phyloP scores from a whole-genome alignment of 176 grass and related monocot genomes.

The Triticum dicoccoides region DNA sequence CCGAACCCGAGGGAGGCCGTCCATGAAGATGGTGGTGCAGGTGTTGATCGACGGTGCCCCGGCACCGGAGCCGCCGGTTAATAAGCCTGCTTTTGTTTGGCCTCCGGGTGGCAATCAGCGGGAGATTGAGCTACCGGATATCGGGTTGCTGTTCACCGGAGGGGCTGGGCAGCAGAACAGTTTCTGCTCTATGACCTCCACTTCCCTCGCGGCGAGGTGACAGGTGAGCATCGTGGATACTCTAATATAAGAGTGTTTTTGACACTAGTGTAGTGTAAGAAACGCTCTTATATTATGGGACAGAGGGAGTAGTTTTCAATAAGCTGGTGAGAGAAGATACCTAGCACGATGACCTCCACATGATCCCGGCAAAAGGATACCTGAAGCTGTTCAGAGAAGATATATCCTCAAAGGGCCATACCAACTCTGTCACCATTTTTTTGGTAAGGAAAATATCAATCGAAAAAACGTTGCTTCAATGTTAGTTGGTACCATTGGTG shows the following conservation, averaged over 20 bases:
- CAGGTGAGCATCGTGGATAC: background rate
- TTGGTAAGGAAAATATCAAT: background rate
- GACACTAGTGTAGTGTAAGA: no score
- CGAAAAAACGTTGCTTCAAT: background rate
- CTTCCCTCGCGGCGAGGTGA: background rate
- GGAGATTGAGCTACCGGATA: background rate
- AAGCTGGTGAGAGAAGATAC: no score
- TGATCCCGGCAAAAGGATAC: background rate
- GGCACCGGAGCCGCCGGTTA: constrained; percentile 24
- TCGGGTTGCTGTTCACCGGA: constrained; percentile 14
- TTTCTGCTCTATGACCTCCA: constrained; percentile 14
- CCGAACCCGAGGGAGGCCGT: constrained; percentile 43
- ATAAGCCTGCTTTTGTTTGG: constrained; percentile 22
- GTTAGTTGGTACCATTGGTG: background rate
- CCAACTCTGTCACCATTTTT: background rate
- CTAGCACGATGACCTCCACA: background rate
- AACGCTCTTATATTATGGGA: no score
- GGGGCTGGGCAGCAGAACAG: background rate
- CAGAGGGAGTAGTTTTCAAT: no score
- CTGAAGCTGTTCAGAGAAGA: background rate
- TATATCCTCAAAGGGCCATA: background rate
- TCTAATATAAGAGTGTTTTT: no score
- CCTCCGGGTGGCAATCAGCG: background rate
- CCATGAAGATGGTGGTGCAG: constrained; percentile 42
- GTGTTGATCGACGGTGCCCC: constrained; percentile 23